Conservation (phyloP, 805 yeast genomes). For the Teunomyces atbi region DNA sequence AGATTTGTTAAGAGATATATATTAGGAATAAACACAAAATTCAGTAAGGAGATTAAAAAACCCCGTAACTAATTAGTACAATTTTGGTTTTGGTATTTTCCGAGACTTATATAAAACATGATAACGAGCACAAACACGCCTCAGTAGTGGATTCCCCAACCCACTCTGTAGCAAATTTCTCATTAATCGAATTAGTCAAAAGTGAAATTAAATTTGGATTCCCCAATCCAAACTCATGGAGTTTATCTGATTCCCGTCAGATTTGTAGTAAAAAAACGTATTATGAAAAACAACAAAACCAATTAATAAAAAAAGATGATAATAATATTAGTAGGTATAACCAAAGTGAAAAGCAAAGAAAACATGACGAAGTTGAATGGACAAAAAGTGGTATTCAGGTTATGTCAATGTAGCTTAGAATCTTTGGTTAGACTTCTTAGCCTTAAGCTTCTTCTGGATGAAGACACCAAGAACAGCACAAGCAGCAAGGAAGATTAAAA, state of each 20-base stretch:
- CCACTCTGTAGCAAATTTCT: conserved; percentile 1
- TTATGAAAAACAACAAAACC: conserved; percentile 7
- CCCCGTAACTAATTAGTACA: not conserved
- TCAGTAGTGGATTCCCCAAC: conserved; percentile 1
- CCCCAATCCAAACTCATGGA: conserved; percentile 9
- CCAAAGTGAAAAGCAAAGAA: not conserved
- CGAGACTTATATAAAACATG: conserved; percentile 3
- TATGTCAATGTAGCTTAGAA: conserved; percentile 20
- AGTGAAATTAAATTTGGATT: conserved; percentile 6
- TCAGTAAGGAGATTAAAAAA: not conserved
- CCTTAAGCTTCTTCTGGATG: conserved; percentile 41
- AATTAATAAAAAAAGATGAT: conserved; percentile 2
- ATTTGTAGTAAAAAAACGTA: conserved; percentile 6
- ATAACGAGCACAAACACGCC: conserved; percentile 3
- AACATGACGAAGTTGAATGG: conserved; percentile 3
- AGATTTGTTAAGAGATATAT: conserved; percentile 2
- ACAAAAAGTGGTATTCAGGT: not conserved
- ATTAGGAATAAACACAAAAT: conserved; percentile 3
- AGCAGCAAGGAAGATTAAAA: conserved; percentile 50
- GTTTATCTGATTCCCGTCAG: conserved; percentile 18
- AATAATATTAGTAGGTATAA: conserved; percentile 6
- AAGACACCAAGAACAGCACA: conserved; percentile 32
- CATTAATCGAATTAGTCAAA: conserved; percentile 2
- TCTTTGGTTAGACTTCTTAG: conserved; percentile 43
- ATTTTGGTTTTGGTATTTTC: not conserved